Evolutionary conservation across 2,329 filamentous ascomycete genomes (phyloP).

Genomic region (Trichoderma atrobrunneum): DNA sequence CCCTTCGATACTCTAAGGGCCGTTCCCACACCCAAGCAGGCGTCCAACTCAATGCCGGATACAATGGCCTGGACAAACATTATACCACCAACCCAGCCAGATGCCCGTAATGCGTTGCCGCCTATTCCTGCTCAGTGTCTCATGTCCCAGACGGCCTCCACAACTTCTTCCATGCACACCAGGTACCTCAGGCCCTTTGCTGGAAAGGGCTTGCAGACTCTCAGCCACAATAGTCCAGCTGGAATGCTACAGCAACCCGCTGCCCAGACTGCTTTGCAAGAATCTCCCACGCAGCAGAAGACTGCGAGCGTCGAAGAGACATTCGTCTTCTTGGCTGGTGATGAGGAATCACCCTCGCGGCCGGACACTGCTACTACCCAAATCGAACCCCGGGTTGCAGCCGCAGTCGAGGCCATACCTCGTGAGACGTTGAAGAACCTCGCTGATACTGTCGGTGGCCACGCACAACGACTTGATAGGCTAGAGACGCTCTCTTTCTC

Average conservation of each 20-base stretch:
- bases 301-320: constrained; percentile 25
- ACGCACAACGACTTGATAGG: constrained; percentile 63
- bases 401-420: constrained; percentile 25
- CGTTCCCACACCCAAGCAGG: constrained; percentile 28
- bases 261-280: not conserved
- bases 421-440: constrained; percentile 45
- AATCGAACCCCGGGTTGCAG: constrained; percentile 27
- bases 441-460: constrained; percentile 53
- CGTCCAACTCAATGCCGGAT: constrained; percentile 51
- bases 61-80: constrained; percentile 52
- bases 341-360: constrained; percentile 19
- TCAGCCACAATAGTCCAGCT: constrained; percentile 35
- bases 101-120: constrained; percentile 36
- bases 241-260: constrained; percentile 25
- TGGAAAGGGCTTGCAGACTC: constrained; percentile 54
- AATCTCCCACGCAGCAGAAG: constrained; percentile 21
- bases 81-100: constrained; percentile 41
- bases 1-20: constrained; percentile 23
- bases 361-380: constrained; percentile 29
- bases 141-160: constrained; percentile 53
- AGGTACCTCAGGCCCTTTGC: constrained; percentile 55
- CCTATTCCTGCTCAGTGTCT: constrained; percentile 51
- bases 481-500: constrained; percentile 71
- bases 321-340: constrained; percentile 27
- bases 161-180: constrained; percentile 48